A percentile compares a stretch with the other conserved stretches of the same genome.
Evolutionary conservation across 2,329 filamentous ascomycete species (phyloP).

Genomic region (Scorias spongiosa): DNA sequence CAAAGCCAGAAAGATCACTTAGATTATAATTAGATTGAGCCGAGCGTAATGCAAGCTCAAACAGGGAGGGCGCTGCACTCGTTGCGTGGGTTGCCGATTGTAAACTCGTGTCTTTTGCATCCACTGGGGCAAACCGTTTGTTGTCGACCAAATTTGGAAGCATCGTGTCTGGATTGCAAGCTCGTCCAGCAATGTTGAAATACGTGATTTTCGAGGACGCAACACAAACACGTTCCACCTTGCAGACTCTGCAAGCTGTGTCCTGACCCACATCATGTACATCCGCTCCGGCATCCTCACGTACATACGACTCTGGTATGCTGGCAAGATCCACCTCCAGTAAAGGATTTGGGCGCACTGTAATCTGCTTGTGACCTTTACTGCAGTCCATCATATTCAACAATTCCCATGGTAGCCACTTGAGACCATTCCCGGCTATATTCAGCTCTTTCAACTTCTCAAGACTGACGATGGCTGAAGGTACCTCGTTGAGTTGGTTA

Average conservation of each 20-base stretch:
- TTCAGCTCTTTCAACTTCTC: constrained; percentile 47
- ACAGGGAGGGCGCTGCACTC: constrained; percentile 18
- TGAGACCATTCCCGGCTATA: constrained; percentile 47
- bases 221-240: constrained; percentile 1
- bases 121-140: background rate
- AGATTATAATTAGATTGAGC: constrained; percentile 12
- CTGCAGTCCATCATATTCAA: constrained; percentile 36
- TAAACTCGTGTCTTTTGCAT: constrained; percentile 1
- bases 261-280: background rate
- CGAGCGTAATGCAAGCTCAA: constrained; percentile 19
- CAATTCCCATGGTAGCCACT: constrained; percentile 47
- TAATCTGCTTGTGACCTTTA: constrained; percentile 36
- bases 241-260: constrained; percentile 1
- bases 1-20: constrained; percentile 9
- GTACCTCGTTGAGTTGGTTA: constrained; percentile 47
- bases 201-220: constrained; percentile 5
- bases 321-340: constrained; percentile 23
- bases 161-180: constrained; percentile 1
- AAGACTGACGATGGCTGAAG: constrained; percentile 43
- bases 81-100: constrained; percentile 1
- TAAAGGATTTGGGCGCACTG: constrained; percentile 49
- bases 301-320: background rate
- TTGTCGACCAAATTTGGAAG: constrained; percentile 2
- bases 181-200: constrained; percentile 18
- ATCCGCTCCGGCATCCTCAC: background rate